Percentiles rank a stretch among this genome's conserved stretches.
Evolutionary conservation across 306 rosid genomes (phyloP).

Genomic region (Rosa rugosa): DNA sequence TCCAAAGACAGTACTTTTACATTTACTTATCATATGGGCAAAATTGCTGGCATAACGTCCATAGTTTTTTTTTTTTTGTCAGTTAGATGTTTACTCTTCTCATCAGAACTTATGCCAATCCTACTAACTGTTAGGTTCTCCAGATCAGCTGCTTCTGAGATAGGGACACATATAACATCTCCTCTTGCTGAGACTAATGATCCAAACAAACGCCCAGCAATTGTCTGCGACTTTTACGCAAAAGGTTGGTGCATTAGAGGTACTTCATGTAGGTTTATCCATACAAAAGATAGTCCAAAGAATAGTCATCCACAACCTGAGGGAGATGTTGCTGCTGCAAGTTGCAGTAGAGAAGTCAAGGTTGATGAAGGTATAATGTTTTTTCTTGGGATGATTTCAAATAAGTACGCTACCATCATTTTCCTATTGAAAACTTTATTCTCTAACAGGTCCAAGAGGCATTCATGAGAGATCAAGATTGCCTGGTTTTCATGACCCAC

Average conservation of each 20-base stretch:
- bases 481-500: constrained; percentile 42
- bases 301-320: constrained; percentile 44
- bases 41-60: constrained; percentile 20
- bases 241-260: constrained; percentile 98
- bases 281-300: constrained; percentile 46
- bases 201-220: constrained; percentile 50
- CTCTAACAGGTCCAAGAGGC: constrained; percentile 52
- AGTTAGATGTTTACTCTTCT: constrained; percentile 29
- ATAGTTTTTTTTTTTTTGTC: constrained; percentile 15
- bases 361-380: constrained; percentile 67
- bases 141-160: constrained; percentile 48
- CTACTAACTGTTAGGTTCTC: constrained; percentile 45
- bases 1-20: constrained; percentile 13
- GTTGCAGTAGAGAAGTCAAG: constrained; percentile 48
- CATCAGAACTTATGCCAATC: constrained; percentile 26
- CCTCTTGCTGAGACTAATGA: constrained; percentile 53
- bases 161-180: constrained; percentile 42
- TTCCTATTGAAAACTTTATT: constrained; percentile 41
- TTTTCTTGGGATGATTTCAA: constrained; percentile 28
- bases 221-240: constrained; percentile 69
- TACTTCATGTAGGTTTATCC: constrained; percentile 83
- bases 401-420: constrained; percentile 29
- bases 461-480: constrained; percentile 40
- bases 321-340: constrained; percentile 43
- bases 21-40: constrained; percentile 25